Conservation (phyloP, 169 alveolate genomes). For the Besnoitia besnoiti region DNA sequence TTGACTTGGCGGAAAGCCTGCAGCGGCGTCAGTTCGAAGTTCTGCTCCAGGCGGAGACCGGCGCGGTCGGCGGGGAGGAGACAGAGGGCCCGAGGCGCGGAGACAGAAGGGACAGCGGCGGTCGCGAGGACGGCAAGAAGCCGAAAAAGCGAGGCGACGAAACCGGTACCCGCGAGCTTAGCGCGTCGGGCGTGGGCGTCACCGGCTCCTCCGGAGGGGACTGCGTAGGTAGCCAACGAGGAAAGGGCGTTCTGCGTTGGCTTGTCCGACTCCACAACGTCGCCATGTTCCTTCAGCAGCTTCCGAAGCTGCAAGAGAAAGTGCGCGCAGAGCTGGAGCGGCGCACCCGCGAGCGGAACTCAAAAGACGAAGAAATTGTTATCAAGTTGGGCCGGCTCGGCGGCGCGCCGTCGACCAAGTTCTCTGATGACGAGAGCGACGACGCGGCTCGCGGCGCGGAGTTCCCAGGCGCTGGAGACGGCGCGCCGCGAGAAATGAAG, state of each 20-base stretch:
- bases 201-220: neutral
- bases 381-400: slow-evolving; percentile 8
- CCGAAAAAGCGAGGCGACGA: neutral
- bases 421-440: neutral
- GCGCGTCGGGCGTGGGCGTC: too few species aligned
- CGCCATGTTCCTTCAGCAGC: slow-evolving; percentile 38
- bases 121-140: neutral
- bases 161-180: neutral
- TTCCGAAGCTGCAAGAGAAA: slow-evolving; percentile 43
- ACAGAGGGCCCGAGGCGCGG: neutral
- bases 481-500: neutral
- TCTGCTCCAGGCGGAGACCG: neutral
- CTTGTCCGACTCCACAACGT: slow-evolving; percentile 51
- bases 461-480: neutral
- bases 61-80: neutral
- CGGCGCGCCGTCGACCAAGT: neutral
- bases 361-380: slow-evolving; percentile 29
- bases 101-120: neutral
- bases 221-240: neutral
- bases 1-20: neutral
- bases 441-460: neutral
- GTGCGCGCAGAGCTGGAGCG: slow-evolving; percentile 9
- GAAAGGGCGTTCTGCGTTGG: slow-evolving; percentile 62
- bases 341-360: slow-evolving; percentile 12
- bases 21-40: neutral